A percentile compares a stretch with the other conserved stretches of the same genome.
Evolutionary conservation across 768 basidiomycete species (phyloP).

Genomic region (Lactifluus echinatus): DNA sequence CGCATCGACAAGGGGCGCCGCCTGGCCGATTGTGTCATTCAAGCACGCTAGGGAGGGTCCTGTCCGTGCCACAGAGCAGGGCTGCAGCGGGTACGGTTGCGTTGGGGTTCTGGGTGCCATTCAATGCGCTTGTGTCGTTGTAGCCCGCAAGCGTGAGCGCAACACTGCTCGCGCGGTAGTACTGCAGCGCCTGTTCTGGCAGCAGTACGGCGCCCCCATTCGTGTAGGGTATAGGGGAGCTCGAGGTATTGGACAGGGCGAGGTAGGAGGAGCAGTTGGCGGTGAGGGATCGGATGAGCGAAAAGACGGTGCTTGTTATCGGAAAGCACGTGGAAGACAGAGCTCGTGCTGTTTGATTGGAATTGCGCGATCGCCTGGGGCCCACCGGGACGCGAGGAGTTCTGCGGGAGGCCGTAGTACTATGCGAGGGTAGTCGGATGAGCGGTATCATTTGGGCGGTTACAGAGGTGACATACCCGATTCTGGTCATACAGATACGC

Average conservation of each 20-base stretch:
- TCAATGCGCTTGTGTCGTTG: slow-evolving; percentile 24
- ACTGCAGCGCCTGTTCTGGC: slow-evolving; percentile 25
- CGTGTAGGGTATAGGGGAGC: slow-evolving; percentile 11
- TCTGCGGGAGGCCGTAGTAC: slow-evolving; percentile 31
- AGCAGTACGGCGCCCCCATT: slow-evolving; percentile 14
- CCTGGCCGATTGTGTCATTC: slow-evolving; percentile 51
- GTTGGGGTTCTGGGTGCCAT: slow-evolving; percentile 23
- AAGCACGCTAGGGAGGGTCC: slow-evolving; percentile 44
- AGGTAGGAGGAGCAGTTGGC: slow-evolving; percentile 25
- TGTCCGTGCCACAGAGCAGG: slow-evolving; percentile 45
- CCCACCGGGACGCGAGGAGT: slow-evolving; percentile 31
- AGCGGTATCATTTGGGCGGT: neutral
- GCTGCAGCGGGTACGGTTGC: slow-evolving; percentile 37
- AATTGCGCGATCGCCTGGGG: slow-evolving; percentile 25
- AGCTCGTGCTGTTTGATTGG: slow-evolving; percentile 24
- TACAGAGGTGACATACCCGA: slow-evolving; percentile 16
- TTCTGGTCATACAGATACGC: slow-evolving; percentile 15
- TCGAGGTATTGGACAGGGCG: slow-evolving; percentile 9
- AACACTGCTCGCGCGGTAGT: slow-evolving; percentile 25
- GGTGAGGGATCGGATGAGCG: slow-evolving; percentile 26
- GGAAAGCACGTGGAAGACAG: slow-evolving; percentile 29
- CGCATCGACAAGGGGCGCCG: slow-evolving; percentile 48
- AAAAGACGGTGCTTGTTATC: slow-evolving; percentile 29
- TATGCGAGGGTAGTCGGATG: slow-evolving; percentile 5
- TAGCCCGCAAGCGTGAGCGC: slow-evolving; percentile 24